Conservation (phyloP, 371 early-diverging fungal genomes). For the Syncephalastrum racemosum region DNA sequence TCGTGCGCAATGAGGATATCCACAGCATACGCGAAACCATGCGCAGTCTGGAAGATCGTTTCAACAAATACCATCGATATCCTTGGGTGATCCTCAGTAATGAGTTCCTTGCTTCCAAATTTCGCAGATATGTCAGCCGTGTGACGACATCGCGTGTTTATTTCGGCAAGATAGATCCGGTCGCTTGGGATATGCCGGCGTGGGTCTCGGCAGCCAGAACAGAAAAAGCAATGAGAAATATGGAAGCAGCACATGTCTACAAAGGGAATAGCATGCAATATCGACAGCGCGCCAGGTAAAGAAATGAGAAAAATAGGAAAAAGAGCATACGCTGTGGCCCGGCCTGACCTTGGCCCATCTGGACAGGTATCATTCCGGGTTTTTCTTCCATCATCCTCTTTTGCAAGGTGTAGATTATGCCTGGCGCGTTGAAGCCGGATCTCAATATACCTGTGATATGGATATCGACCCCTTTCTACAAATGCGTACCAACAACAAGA, state of each 20-base stretch:
- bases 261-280: constrained; percentile 22
- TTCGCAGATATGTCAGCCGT: constrained; percentile 25
- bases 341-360: no score
- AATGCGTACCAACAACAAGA: constrained; percentile 76
- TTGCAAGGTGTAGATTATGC: constrained; percentile 82
- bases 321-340: no score
- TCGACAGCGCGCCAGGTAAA: constrained; percentile 21
- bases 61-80: constrained; percentile 43
- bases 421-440: constrained; percentile 96
- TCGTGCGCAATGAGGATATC: constrained; percentile 35
- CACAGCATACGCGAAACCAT: constrained; percentile 33
- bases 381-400: constrained; percentile 82
- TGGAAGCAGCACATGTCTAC: constrained; percentile 15
- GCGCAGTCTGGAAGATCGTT: constrained; percentile 45
- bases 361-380: constrained; percentile 79
- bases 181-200: constrained; percentile 45
- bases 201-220: constrained; percentile 33
- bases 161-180: constrained; percentile 44
- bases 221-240: constrained; percentile 21
- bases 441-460: constrained; percentile 83
- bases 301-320: not conserved
- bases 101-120: constrained; percentile 32
- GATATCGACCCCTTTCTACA: constrained; percentile 84
- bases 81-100: constrained; percentile 52
- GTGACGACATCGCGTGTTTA: constrained; percentile 28